Evolutionary conservation across 2,329 filamentous ascomycete genomes (phyloP).

Genomic region (Trichoderma brevicompactum): DNA sequence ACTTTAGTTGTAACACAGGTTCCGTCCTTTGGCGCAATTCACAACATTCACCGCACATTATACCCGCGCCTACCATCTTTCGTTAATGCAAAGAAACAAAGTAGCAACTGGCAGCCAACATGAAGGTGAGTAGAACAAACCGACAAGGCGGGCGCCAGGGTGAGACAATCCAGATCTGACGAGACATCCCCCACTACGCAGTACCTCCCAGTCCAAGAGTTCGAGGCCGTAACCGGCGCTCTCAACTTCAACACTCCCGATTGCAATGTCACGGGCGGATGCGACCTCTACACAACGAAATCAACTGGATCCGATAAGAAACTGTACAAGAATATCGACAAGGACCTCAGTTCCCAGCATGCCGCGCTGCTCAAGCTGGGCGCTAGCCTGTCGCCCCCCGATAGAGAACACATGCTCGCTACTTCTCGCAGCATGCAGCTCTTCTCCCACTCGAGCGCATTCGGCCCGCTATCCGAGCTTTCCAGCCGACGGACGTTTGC

Average conservation of each 20-base stretch:
- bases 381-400: conserved; percentile 82
- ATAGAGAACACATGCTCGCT: conserved; percentile 70
- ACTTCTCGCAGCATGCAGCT: conserved; percentile 63
- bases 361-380: conserved; percentile 84
- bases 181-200: conserved; percentile 44
- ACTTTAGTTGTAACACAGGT: neutral
- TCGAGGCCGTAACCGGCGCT: conserved; percentile 88
- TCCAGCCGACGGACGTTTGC: conserved; percentile 91
- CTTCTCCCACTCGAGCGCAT: conserved; percentile 84
- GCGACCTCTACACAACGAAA: conserved; percentile 97
- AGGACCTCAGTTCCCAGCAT: conserved; percentile 88
- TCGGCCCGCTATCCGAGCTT: conserved; percentile 85
- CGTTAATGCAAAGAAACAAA: conserved; percentile 13
- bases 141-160: neutral
- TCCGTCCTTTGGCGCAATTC: neutral
- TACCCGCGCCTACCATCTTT: neutral
- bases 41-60: neutral
- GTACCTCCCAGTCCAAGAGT: conserved; percentile 90
- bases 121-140: conserved; percentile 44
- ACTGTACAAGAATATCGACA: conserved; percentile 92
- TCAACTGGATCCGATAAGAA: conserved; percentile 96
- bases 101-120: conserved; percentile 34
- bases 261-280: conserved; percentile 88
- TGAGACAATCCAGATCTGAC: conserved; percentile 32
- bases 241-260: conserved; percentile 96